Evolutionary conservation across 805 yeast species (phyloP), one percentile per base, ranked within the genome.

Genomic region (Pichia cephalocereana): DNA sequence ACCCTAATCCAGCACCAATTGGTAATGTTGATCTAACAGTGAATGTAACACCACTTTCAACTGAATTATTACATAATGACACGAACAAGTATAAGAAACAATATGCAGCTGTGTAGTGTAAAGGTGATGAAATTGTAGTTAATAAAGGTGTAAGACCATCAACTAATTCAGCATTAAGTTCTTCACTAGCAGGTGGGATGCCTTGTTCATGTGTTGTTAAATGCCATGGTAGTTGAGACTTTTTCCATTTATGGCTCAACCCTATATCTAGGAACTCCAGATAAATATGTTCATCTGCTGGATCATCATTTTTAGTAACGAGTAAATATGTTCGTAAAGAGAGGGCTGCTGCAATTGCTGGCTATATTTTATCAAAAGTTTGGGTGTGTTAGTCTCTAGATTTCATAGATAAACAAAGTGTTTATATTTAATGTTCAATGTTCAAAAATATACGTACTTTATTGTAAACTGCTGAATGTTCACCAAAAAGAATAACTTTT

Each of bases 1-100:
- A 86, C 0, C 99, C 99, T 43, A 93, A 72, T 0, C 99, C 99
- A 0, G 99, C 97, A 38, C 99, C 97, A 44, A 91, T 83, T 1
- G 99, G 99, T 44, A 90, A 69, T 1, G 95, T 82, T 1, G 96
- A 86, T 49, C 90, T 77, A 15, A 86, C 80, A 4, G 80, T 72
- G 63, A 83, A 87, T 34, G 71, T 72, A 51, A 73, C 60, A 4
- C 66, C 66, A 5, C 85, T 86, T 1, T 70, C 71, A 1, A 70
- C 66, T 0, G 63, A 54, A 11, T 71, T 68, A 7, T 62, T 53
- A 55, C 89, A 79, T 31, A 87, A 63, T 48, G 75, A 75, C 48
- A 79, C 64, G 63, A 82, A 86, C 41, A 93, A 66, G 66, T 91
- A 93, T 40, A 91, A 69, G 65, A 93, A 91, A 40, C 95, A 84